Evolutionary conservation across 2,329 filamentous ascomycete genomes (phyloP).

Genomic region (Cercospora brassicicola): DNA sequence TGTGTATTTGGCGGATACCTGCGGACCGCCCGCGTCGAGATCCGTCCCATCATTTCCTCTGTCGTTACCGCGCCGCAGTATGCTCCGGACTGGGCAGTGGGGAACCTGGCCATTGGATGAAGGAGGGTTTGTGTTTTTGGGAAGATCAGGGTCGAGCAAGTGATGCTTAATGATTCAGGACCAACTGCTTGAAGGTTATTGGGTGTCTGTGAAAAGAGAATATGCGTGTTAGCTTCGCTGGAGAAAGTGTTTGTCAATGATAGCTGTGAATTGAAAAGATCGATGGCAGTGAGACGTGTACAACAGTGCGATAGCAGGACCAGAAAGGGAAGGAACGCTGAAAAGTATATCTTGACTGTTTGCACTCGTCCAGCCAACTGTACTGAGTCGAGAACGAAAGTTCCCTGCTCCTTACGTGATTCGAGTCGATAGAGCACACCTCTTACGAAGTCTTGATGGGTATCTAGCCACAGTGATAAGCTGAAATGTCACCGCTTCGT

Average conservation of each 20-base stretch:
- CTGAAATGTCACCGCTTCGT: not conserved
- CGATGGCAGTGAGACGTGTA: not conserved
- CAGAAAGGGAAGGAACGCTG: not conserved
- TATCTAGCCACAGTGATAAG: not conserved
- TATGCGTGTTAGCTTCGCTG: not conserved
- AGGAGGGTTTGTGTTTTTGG: not conserved
- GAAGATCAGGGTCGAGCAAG: not conserved
- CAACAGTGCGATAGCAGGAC: not conserved
- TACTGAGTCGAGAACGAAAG: not conserved
- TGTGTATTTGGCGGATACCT: not conserved
- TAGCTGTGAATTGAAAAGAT: not conserved
- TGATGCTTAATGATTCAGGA: not conserved
- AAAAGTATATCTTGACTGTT: not conserved
- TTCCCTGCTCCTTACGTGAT: not conserved
- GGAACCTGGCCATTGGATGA: not conserved
- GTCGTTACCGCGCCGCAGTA: too few relatives aligned
- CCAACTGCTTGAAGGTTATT: not conserved
- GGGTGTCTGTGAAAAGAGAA: not conserved
- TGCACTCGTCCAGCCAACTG: not conserved
- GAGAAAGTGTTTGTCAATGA: not conserved
- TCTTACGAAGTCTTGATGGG: too few relatives aligned
- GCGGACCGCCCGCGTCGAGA: not conserved
- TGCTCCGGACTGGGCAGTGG: too few relatives aligned
- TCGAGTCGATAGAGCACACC: not conserved
- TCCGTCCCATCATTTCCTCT: not conserved